Conservation (phyloP, 306 rosid species). For the Sicyos edulis region DNA sequence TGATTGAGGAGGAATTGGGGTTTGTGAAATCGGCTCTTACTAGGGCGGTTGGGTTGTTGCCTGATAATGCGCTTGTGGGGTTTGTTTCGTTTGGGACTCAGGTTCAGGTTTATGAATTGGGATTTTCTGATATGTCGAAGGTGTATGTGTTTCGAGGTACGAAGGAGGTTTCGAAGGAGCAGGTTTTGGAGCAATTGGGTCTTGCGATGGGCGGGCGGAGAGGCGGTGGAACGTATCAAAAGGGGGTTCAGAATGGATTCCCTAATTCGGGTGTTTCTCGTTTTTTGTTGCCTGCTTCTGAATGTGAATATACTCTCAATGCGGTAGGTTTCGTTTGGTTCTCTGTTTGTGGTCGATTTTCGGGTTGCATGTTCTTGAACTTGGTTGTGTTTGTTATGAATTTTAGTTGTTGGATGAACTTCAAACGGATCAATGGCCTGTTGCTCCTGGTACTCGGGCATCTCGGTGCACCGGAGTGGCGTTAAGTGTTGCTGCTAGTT, state of each 20-base stretch:
- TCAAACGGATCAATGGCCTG: constrained; percentile 93
- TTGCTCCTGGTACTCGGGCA: constrained; percentile 58
- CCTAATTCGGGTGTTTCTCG: constrained; percentile 46
- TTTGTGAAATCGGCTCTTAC: constrained; percentile 60
- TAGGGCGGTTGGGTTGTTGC: constrained; percentile 62
- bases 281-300: constrained; percentile 76
- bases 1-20: constrained; percentile 79
- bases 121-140: constrained; percentile 84
- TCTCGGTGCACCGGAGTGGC: constrained; percentile 97
- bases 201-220: constrained; percentile 47
- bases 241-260: constrained; percentile 34
- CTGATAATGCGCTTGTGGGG: constrained; percentile 86
- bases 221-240: constrained; percentile 36
- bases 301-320: constrained; percentile 77
- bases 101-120: constrained; percentile 92
- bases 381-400: constrained; percentile 20
- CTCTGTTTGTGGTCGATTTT: not conserved
- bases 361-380: constrained; percentile 8
- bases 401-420: constrained; percentile 81
- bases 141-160: constrained; percentile 80
- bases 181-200: constrained; percentile 81
- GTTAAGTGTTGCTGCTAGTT: constrained; percentile 67
- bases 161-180: constrained; percentile 70
- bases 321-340: constrained; percentile 38
- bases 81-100: constrained; percentile 84